Conservation (phyloP, 1,284 basidiomycete genomes). For the Kalmanozyma brasiliensis region DNA sequence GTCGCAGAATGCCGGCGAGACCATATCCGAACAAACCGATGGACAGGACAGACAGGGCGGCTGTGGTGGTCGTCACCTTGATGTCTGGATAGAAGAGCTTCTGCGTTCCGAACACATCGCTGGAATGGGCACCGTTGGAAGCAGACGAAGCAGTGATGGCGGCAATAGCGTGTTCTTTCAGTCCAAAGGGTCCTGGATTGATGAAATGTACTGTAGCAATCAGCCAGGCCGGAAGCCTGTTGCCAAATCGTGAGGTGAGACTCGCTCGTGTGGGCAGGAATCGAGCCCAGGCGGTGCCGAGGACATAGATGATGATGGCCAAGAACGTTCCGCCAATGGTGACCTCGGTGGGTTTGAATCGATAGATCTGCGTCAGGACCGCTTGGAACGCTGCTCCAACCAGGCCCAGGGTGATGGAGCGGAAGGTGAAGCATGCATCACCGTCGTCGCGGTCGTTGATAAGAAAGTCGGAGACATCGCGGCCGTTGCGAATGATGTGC, state of each 20-base stretch:
- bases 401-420: constrained; percentile 74
- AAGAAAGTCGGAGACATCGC: constrained; percentile 74
- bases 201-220: constrained; percentile 71
- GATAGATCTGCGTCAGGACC: constrained; percentile 70
- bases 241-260: constrained; percentile 46
- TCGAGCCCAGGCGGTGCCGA: constrained; percentile 72
- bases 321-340: constrained; percentile 74
- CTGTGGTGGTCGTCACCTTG: constrained; percentile 69
- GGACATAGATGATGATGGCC: constrained; percentile 73
- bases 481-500: constrained; percentile 23
- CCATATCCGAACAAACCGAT: constrained; percentile 78
- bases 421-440: constrained; percentile 74
- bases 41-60: constrained; percentile 75
- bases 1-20: constrained; percentile 68
- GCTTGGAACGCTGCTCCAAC: constrained; percentile 73
- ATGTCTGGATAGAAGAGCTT: constrained; percentile 42
- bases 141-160: constrained; percentile 74
- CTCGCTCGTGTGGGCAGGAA: constrained; percentile 65
- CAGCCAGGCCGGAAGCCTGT: constrained; percentile 60
- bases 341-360: constrained; percentile 75
- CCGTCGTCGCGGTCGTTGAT: constrained; percentile 76
- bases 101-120: constrained; percentile 32
- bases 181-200: constrained; percentile 73
- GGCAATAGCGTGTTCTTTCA: constrained; percentile 76
- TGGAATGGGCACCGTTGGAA: constrained; percentile 16